Percentiles rank a stretch among this genome's conserved stretches.
phyloP scores from a whole-genome alignment of 768 basidiomycete species.

The Austroboletus eburneus region DNA sequence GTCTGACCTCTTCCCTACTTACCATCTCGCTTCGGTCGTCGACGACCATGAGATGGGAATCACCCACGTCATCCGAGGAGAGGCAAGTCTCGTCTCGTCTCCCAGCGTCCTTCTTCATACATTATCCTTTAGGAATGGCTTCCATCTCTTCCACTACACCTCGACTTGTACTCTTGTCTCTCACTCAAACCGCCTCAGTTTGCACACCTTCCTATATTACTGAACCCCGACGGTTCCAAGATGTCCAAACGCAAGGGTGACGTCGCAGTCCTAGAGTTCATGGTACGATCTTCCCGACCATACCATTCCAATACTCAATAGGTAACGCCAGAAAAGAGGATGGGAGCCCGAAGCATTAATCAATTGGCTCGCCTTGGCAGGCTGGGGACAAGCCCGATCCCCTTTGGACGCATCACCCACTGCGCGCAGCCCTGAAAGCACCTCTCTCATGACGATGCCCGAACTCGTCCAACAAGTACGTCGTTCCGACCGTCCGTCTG shows the following conservation, averaged over 20 bases:
- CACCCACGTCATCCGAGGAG: slow-evolving; percentile 91
- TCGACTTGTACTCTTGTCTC: slow-evolving; percentile 82
- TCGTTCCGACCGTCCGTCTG: too few relatives aligned
- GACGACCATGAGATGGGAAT: slow-evolving; percentile 97
- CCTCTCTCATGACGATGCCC: slow-evolving; percentile 53
- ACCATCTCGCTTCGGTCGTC: slow-evolving; percentile 93
- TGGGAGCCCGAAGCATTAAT: slow-evolving; percentile 89
- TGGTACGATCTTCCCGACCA: slow-evolving; percentile 54
- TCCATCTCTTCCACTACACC: slow-evolving; percentile 85
- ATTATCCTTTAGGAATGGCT: slow-evolving; percentile 78
- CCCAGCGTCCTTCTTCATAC: neutral
- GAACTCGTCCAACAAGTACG: slow-evolving; percentile 64
- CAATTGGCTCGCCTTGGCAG: slow-evolving; percentile 93
- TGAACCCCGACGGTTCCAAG: slow-evolving; percentile 89
- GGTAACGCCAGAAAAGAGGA: slow-evolving; percentile 62
- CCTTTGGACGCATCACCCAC: slow-evolving; percentile 19
- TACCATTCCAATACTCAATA: too few relatives aligned
- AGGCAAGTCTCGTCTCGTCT: slow-evolving; percentile 45
- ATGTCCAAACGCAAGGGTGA: slow-evolving; percentile 95
- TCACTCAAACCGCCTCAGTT: slow-evolving; percentile 71
- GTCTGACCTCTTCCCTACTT: slow-evolving; percentile 90
- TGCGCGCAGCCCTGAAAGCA: slow-evolving; percentile 58
- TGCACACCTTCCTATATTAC: slow-evolving; percentile 85
- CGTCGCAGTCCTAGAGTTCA: slow-evolving; percentile 81
- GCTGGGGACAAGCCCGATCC: slow-evolving; percentile 67